Evolutionary conservation across 2,329 filamentous ascomycete species (phyloP).

Genomic region (Colletotrichum incanum): DNA sequence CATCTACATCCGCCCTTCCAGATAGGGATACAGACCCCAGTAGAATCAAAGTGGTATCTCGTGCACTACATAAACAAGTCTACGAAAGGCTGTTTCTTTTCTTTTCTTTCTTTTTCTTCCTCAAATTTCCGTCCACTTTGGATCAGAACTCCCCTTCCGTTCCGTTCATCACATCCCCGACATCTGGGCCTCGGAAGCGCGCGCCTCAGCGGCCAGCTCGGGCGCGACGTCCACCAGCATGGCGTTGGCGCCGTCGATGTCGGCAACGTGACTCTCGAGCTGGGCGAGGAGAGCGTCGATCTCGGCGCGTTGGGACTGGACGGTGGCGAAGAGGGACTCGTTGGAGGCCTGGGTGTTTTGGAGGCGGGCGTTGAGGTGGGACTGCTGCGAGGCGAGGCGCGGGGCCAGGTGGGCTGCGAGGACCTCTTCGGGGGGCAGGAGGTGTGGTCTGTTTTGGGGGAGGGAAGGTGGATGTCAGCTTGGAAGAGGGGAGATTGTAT

Average conservation of each 20-base stretch:
- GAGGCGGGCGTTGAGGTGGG: conserved; percentile 70
- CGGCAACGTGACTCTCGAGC: conserved; percentile 67
- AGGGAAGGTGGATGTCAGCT: not conserved
- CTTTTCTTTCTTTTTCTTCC: not conserved
- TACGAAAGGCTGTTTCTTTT: not conserved
- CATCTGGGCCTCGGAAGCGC: conserved; percentile 61
- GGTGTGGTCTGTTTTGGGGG: conserved; percentile 64
- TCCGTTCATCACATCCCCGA: conserved; percentile 39
- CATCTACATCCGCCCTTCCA: not conserved
- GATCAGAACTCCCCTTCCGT: too few relatives aligned
- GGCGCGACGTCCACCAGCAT: conserved; percentile 64
- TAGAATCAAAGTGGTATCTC: conserved; percentile 11
- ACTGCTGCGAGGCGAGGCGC: conserved; percentile 67
- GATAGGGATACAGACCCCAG: not conserved
- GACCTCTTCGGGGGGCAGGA: conserved; percentile 67
- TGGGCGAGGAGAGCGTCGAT: conserved; percentile 65
- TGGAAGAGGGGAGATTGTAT: not conserved
- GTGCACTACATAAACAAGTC: conserved; percentile 1
- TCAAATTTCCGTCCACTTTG: not conserved
- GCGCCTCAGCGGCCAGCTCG: conserved; percentile 66
- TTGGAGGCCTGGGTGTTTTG: conserved; percentile 73
- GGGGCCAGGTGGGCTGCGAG: conserved; percentile 70
- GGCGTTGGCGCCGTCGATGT: conserved; percentile 68
- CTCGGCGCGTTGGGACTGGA: conserved; percentile 69
- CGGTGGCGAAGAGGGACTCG: conserved; percentile 65